These are phyloP conservation scores for Epichloe coenophiala DNA, from an alignment of 2,329 filamentous ascomycete species.

Conservation along the genomic window DNA sequence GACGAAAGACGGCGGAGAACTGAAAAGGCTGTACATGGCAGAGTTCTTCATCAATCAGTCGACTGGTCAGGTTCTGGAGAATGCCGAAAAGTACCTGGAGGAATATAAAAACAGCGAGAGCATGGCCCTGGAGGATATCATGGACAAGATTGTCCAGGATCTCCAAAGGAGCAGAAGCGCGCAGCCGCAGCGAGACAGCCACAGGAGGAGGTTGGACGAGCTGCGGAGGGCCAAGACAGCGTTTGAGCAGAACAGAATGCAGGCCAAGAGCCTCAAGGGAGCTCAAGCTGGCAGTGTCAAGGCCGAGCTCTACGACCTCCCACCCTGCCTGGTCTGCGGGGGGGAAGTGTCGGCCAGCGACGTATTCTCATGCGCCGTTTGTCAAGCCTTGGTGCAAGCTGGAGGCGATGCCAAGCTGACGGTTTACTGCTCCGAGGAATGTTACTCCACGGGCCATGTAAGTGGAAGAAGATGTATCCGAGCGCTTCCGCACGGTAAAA, in stretches of 20 bases:
- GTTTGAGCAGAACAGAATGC: conserved; percentile 30
- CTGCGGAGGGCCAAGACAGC: conserved; percentile 34
- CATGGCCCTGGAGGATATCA: conserved; percentile 20
- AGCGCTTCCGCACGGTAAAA: not conserved
- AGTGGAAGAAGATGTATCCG: conserved; percentile 9
- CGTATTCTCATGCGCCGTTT: conserved; percentile 30
- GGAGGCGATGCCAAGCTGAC: conserved; percentile 22
- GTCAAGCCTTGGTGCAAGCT: conserved; percentile 28
- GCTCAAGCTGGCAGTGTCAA: conserved; percentile 15
- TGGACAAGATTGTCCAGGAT: conserved; percentile 20
- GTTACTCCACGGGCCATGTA: conserved; percentile 27
- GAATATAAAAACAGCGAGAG: conserved; percentile 15
- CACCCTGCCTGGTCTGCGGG: conserved; percentile 27
- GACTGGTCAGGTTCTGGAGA: conserved; percentile 19
- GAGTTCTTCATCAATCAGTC: conserved; percentile 27
- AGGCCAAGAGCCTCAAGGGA: conserved; percentile 21
- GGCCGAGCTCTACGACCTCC: conserved; percentile 23
- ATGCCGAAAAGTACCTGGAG: conserved; percentile 27
- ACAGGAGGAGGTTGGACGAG: conserved; percentile 29
- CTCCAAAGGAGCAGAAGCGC: conserved; percentile 16
- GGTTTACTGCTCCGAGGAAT: conserved; percentile 32
- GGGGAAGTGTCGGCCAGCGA: conserved; percentile 18
- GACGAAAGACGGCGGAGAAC: conserved; percentile 18
- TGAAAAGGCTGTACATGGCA: conserved; percentile 26
- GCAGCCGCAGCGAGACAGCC: conserved; percentile 24